Percentiles rank a stretch among this genome's conserved stretches.
Evolutionary conservation across 441 rosid species (phyloP).

Genomic region (Sinapis alba): DNA sequence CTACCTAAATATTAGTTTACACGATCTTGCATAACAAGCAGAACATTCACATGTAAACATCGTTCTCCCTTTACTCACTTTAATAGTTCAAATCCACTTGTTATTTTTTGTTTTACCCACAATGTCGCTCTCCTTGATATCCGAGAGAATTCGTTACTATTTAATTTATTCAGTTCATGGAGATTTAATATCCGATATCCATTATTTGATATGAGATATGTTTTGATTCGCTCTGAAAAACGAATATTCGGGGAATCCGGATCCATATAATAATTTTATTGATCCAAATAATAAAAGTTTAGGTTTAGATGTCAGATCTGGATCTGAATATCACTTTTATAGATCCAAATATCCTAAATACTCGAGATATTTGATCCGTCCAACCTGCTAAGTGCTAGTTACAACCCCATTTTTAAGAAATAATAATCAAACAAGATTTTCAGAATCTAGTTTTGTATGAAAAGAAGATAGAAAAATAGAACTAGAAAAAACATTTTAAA

Average conservation of each 20-base stretch:
- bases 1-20: conserved; percentile 2
- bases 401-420: background rate
- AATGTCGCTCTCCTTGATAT: conserved; percentile 38
- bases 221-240: too few relatives aligned
- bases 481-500: conserved; percentile 38
- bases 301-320: too few relatives aligned
- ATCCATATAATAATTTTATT: too few relatives aligned
- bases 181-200: too few relatives aligned
- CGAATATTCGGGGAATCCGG: too few relatives aligned
- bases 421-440: conserved; percentile 12
- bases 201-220: too few relatives aligned
- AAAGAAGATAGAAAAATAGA: conserved; percentile 36
- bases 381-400: too few relatives aligned
- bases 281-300: too few relatives aligned
- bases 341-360: too few relatives aligned
- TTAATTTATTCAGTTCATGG: conserved; percentile 7
- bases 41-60: conserved; percentile 8
- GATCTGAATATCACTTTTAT: too few relatives aligned
- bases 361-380: too few relatives aligned
- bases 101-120: conserved; percentile 20
- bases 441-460: conserved; percentile 33
- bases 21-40: background rate
- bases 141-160: conserved; percentile 35
- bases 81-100: conserved; percentile 5
- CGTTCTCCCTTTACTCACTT: conserved; percentile 18